Base-by-base conservation (phyloP, 208 protist species). In the Spongospora subterranea region DNA sequence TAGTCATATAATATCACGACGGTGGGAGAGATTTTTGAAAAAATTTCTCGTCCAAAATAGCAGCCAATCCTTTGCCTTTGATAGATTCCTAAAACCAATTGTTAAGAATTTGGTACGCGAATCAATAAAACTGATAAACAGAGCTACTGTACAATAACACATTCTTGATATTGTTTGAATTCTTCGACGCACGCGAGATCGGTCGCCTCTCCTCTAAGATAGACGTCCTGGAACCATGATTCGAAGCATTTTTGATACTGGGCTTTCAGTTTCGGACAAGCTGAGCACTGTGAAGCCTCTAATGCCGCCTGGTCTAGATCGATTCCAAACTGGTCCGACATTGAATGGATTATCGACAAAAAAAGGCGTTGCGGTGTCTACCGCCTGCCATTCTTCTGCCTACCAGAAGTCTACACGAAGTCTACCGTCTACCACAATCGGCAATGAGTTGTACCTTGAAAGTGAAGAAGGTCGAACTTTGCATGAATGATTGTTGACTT, bases 181-280 rank as follows among this genome's bases (percentile, higher is more conserved):
- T 82, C 71, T 82, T 82, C 71, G n/a, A 82, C 71, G n/a, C 71
- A 82, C 17, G 17, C 71, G 17, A 82, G n/a, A 6, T 82, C 35
- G 35, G 11, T 43, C 17, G n/a, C 71, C n/a, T 43, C 35, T 6
- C 71, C 71, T 35, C 35, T 82, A 20, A 82, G n/a, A 43, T 40
- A 82, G 17, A 40, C 13, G 17, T 82, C 71, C 71, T 82, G 71
- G n/a, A 82, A 82, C 71, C 71, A 82, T 6, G 17, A 6, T 6
- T 82, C 71, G n/a, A 82, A 82, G 40, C 71, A 82, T 6, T n/a
- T 6, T n/a, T 82, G 71, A n/a, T 82, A 82, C 17, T 6, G 17
- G 71, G 71, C 71, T 43, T 82, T 82, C 71, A 82, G 71, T 43
- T 82, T 82, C 71, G 71, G 71, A 43, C 71, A 82, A 6, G 71